Evolutionary conservation across 805 yeast species (phyloP), one percentile per base, ranked within the genome.

Genomic region (Tetrapisispora taiwanensis): DNA sequence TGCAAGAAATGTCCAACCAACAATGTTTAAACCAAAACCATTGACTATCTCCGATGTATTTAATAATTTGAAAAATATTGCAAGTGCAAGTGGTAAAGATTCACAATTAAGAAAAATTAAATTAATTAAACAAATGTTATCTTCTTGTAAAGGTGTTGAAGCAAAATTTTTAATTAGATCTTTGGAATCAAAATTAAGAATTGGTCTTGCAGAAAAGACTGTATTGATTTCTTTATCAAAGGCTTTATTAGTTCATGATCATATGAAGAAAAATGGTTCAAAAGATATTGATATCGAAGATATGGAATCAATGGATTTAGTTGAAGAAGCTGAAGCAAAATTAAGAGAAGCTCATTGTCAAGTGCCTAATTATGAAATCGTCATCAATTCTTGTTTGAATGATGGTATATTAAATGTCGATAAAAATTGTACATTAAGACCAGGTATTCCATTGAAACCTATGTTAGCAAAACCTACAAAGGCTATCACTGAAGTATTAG

Each of bases 401-500:
- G 58, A 77, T 53, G 97, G 97, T 0, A 72, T 90, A 2, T 63
- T 71, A 52, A 70, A 82, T 31, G 59, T 92, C 35, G 67, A 74
- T 39, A 79, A 81, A 9, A 75, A 80, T 51, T 80, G 94, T 53
- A 78, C 78, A 33, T 67, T 92, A 48, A 79, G 81, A 9, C 95
- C 98, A 0, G 97, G 97, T 1, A 79, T 92, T 4, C 98, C 98
- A 0, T 70, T 92, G 53, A 90, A 89, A 59, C 98, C 98, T 1
- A 92, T 92, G 98, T 75, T 92, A 56, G 98, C 98, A 7, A 92
- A 90, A 59, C 98, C 98, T 2, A 90, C 97, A 0, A 90, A 92
- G 58, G 76, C 96, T 1, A 81, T 92, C 30, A 76, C 84, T n/a
- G 98, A 92, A 59, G 85, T 92, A 1, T 71, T 92, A 48, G 95